Conservation (phyloP, 2,329 filamentous ascomycete genomes). For the Pseudogymnoascus destructans region DNA sequence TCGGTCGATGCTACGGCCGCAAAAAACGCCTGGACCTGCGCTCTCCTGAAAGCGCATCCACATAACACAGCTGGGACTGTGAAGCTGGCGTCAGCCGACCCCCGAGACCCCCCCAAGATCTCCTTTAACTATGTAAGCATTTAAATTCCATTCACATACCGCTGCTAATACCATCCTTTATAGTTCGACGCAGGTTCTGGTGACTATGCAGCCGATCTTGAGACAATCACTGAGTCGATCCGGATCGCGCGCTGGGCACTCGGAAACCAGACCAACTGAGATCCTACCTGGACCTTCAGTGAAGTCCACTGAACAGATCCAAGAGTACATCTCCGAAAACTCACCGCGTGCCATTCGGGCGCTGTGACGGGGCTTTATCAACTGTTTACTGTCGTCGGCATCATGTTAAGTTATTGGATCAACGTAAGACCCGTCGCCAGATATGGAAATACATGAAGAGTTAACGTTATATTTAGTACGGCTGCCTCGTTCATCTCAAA, state of each 20-base stretch:
- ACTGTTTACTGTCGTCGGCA: neutral
- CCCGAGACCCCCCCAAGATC: constrained; percentile 50
- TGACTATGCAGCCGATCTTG: constrained; percentile 12
- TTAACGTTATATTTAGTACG: neutral
- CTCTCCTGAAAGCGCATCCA: constrained; percentile 47
- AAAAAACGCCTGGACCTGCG: constrained; percentile 28
- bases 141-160: neutral
- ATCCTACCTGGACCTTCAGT: constrained; percentile 31
- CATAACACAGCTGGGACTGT: constrained; percentile 51
- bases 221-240: constrained; percentile 16
- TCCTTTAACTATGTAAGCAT: constrained; percentile 39
- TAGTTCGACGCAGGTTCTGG: constrained; percentile 33
- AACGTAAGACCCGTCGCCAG: neutral
- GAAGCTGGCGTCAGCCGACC: constrained; percentile 44
- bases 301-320: constrained; percentile 31
- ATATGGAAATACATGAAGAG: neutral
- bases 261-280: constrained; percentile 28
- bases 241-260: constrained; percentile 25
- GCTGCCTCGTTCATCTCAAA: neutral
- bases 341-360: neutral
- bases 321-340: constrained; percentile 28
- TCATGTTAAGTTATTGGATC: constrained; percentile 1
- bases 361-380: constrained; percentile 5
- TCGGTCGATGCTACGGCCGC: constrained; percentile 26
- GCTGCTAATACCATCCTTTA: neutral